Evolutionary conservation across 352 stramenopile species (phyloP), one percentile per base, ranked within the genome.

Genomic region (Pythium dissotocum): DNA sequence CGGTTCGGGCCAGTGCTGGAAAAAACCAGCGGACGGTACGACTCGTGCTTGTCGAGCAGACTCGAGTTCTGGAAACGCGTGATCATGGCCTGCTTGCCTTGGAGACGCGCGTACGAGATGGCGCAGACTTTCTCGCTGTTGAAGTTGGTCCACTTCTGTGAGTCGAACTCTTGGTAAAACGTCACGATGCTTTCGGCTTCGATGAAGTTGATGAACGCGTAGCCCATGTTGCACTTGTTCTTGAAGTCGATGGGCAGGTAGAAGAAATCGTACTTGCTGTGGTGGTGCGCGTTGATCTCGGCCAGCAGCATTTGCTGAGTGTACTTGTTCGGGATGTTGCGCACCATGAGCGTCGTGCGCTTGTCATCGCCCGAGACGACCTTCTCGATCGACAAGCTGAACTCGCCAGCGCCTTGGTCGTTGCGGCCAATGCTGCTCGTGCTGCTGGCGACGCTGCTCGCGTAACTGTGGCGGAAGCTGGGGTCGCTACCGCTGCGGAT

Each of bases 261-360:
- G 77, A 99, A 99, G 69, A 99, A 99, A 75, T 99, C 96, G 67
- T 97, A 98, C 49, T 95, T 90, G 24, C 97, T 97, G 61, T 96
- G 85, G 67, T 96, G 86, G 44, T 89, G 90, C 48, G 85, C 83
- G 61, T 98, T 97, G 73, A 99, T 98, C 89, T 99, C 97, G 2
- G 91, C 64, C 10, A 99, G 79, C 14, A 99, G 79, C 96, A 99
- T 99, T 67, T 99, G 84, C 75, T 99, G 97, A 6, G 97, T 99
- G 78, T 99, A 99, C 83, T 99, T 99, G 93, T 99, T 99, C 10
- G 98, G 98, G 57, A 99, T 99, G 78, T 99, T 99, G 66, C 97
- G 91, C 58, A 99, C 96, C 98, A 99, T 99, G 35, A 99, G 82
- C 14, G 98, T 99, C 36, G 98, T 99, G 58, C 98, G 85, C 57